A percentile compares a stretch with the other conserved stretches of the same genome.
Evolutionary conservation across 75 land plant genomes (phyloP).

Genomic region (Adiantum capillusveneris): DNA sequence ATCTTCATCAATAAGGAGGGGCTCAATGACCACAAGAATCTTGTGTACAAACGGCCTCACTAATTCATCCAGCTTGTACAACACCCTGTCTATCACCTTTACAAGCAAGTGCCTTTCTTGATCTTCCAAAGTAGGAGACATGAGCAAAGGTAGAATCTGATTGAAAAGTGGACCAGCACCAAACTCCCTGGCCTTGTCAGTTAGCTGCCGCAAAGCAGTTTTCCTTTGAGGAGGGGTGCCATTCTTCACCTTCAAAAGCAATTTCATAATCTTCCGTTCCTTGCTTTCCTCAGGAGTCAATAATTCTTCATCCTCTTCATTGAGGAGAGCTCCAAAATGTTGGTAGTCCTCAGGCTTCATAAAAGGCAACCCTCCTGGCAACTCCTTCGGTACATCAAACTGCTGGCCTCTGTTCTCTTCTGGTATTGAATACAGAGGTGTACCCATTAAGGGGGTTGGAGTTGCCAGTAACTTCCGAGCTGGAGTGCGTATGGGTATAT

Average conservation of each 20-base stretch:
- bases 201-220: conserved; percentile 87
- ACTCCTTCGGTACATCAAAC: conserved; percentile 93
- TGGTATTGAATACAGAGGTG: conserved; percentile 85
- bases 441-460: conserved; percentile 73
- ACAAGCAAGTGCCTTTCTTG: conserved; percentile 94
- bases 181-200: conserved; percentile 93
- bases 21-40: conserved; percentile 95
- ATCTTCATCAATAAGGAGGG: conserved; percentile 92
- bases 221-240: conserved; percentile 98
- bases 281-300: conserved; percentile 94
- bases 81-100: conserved; percentile 92
- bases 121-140: conserved; percentile 96
- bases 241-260: conserved; percentile 92
- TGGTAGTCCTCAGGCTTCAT: conserved; percentile 97
- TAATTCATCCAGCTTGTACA: conserved; percentile 90
- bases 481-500: conserved; percentile 95
- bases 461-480: conserved; percentile 95
- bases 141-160: conserved; percentile 80
- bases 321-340: conserved; percentile 72
- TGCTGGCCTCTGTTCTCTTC: conserved; percentile 93
- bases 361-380: conserved; percentile 87
- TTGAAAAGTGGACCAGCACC: conserved; percentile 97
- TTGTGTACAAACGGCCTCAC: conserved; percentile 96
- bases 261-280: conserved; percentile 96
- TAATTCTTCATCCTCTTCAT: conserved; percentile 90